phyloP scores from a whole-genome alignment of 108 stramenopile species.

The Skeletonema marinoi region DNA sequence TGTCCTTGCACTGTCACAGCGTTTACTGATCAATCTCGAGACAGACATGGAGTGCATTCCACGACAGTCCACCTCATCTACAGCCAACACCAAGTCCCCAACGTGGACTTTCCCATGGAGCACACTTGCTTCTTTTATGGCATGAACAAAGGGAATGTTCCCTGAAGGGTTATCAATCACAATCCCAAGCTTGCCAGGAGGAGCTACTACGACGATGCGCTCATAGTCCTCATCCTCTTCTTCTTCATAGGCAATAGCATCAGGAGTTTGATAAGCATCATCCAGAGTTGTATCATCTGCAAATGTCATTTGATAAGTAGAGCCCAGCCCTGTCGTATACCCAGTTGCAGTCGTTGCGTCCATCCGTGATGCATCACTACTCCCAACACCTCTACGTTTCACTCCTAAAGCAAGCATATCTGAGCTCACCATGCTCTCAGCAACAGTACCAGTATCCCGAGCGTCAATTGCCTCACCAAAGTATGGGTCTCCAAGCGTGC shows the following conservation, averaged over 20 bases:
- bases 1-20: conserved; percentile 39
- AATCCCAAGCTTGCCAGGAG: conserved; percentile 80
- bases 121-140: conserved; percentile 81
- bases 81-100: conserved; percentile 79
- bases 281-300: conserved; percentile 44
- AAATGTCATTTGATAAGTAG: conserved; percentile 23
- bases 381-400: conserved; percentile 27
- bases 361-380: conserved; percentile 28
- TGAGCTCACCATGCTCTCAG: conserved; percentile 34
- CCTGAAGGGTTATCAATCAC: conserved; percentile 86
- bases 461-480: conserved; percentile 61
- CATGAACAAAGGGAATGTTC: conserved; percentile 78
- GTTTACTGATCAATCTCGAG: conserved; percentile 66
- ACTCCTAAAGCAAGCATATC: conserved; percentile 14
- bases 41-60: conserved; percentile 79
- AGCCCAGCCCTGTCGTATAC: neutral
- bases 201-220: conserved; percentile 43
- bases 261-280: conserved; percentile 36
- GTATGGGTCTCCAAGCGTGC: conserved; percentile 83
- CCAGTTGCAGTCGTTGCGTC: conserved; percentile 15
- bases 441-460: conserved; percentile 21
- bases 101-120: conserved; percentile 67
- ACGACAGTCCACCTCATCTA: conserved; percentile 85
- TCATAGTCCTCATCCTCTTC: conserved; percentile 22
- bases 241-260: neutral